Percentiles rank a stretch among this genome's conserved stretches.
Evolutionary conservation across 2,329 filamentous ascomycete species (phyloP).

Genomic region (Davidsoniella eucalypti): DNA sequence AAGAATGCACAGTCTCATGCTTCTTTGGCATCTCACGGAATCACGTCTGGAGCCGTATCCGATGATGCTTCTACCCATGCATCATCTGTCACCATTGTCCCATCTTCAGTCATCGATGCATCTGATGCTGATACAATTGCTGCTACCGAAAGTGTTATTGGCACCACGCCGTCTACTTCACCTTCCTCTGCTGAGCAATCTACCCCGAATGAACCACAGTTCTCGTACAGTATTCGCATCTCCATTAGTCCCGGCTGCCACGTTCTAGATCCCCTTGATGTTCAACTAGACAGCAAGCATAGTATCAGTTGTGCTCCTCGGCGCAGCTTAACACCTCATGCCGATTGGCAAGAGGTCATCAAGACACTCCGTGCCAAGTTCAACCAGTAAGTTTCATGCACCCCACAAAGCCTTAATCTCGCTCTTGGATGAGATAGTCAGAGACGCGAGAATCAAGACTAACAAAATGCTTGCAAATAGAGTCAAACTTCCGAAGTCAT

Average conservation of each 20-base stretch:
- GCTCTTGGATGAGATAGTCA: constrained; percentile 9
- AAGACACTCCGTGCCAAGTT: constrained; percentile 91
- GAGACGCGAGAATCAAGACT: neutral
- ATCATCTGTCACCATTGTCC: neutral
- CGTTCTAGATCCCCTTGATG: constrained; percentile 87
- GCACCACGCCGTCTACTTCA: neutral
- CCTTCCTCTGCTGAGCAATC: neutral
- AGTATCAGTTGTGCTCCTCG: constrained; percentile 90
- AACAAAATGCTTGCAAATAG: constrained; percentile 21
- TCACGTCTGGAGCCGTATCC: neutral
- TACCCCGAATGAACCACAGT: constrained; percentile 34
- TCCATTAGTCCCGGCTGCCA: constrained; percentile 92
- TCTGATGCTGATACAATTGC: neutral
- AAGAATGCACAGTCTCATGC: constrained; percentile 20
- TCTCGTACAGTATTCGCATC: constrained; percentile 91
- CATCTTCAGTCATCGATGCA: neutral
- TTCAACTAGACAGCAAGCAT: constrained; percentile 89
- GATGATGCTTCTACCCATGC: neutral
- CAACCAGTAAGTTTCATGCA: constrained; percentile 51
- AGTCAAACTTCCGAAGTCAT: constrained; percentile 50
- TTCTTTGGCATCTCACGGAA: neutral
- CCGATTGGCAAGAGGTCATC: constrained; percentile 93
- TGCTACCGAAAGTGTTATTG: neutral
- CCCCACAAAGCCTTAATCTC: constrained; percentile 3
- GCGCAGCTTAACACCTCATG: constrained; percentile 75